Percentiles rank a stretch among this genome's conserved stretches.
These are phyloP conservation scores for Yarrowia yakushimensis DNA, from an alignment of 805 yeast species.

Conservation along the genomic window DNA sequence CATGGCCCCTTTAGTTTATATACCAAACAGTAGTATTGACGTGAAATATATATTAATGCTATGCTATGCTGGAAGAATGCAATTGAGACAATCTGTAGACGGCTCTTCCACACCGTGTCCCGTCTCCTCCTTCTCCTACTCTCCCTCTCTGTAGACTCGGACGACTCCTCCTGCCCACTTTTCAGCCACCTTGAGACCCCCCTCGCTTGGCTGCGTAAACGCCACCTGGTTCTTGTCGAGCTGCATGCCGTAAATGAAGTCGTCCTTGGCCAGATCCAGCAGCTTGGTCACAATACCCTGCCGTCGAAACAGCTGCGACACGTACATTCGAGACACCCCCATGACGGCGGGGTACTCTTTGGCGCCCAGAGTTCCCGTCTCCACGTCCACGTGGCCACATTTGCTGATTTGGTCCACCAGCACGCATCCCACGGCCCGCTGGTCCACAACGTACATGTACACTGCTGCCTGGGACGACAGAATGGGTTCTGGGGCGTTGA, in stretches of 20 bases:
- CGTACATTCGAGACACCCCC: constrained; percentile 25
- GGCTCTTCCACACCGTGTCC: no score
- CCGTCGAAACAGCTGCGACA: constrained; percentile 7
- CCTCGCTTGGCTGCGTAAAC: constrained; percentile 18
- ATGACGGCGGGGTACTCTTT: constrained; percentile 4
- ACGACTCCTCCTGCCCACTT: constrained; percentile 12
- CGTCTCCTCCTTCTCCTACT: background rate
- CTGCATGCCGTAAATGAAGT: constrained; percentile 11
- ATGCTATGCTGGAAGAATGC: constrained; percentile 6
- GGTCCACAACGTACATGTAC: constrained; percentile 11
- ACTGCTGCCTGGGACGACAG: constrained; percentile 3
- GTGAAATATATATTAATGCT: background rate
- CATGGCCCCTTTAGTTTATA: no score
- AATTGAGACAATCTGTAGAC: no score
- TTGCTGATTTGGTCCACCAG: constrained; percentile 1
- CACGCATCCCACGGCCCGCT: constrained; percentile 18
- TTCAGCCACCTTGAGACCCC: constrained; percentile 13
- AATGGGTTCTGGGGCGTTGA: constrained; percentile 13
- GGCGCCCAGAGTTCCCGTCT: background rate
- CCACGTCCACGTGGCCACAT: background rate
- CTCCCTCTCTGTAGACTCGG: constrained; percentile 1
- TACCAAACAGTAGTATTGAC: no score
- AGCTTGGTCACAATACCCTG: constrained; percentile 7
- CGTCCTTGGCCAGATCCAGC: background rate
- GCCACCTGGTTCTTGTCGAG: background rate